Conservation (phyloP, 805 yeast species). For the Tetrapisispora phaffii region DNA sequence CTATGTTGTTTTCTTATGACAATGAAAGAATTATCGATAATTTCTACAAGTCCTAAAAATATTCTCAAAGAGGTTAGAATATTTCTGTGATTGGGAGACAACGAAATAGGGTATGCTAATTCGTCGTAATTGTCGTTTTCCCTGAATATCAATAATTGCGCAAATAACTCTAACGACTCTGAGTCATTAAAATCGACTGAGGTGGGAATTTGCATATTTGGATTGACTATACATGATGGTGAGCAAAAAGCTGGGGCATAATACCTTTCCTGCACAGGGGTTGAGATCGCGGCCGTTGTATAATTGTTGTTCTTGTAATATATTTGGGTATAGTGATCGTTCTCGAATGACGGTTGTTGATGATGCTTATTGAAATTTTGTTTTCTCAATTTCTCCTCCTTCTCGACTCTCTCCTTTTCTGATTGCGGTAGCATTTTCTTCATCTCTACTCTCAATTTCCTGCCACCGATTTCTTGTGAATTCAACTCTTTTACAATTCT, state of each 20-base stretch:
- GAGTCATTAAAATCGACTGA: slow-evolving; percentile 81
- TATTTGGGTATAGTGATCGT: background rate
- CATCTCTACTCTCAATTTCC: slow-evolving; percentile 90
- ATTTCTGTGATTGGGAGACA: slow-evolving; percentile 53
- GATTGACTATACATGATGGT: slow-evolving; percentile 13
- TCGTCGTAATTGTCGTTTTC: slow-evolving; percentile 56
- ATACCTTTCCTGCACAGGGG: slow-evolving; percentile 44
- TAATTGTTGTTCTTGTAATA: background rate
- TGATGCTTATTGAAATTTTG: background rate
- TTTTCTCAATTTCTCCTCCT: slow-evolving; percentile 88
- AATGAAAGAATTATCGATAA: slow-evolving; percentile 55
- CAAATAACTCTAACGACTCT: slow-evolving; percentile 75
- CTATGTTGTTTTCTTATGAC: slow-evolving; percentile 39
- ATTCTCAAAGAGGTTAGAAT: slow-evolving; percentile 53
- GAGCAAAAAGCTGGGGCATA: slow-evolving; percentile 46
- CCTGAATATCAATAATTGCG: slow-evolving; percentile 72
- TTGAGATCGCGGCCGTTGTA: background rate
- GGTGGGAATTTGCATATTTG: slow-evolving; percentile 44
- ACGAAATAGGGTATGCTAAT: slow-evolving; percentile 56
- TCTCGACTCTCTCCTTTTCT: slow-evolving; percentile 89
- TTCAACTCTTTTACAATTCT: slow-evolving; percentile 76
- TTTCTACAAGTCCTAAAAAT: slow-evolving; percentile 58
- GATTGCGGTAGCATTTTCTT: slow-evolving; percentile 91
- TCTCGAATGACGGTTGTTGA: slow-evolving; percentile 17
- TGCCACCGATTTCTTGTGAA: slow-evolving; percentile 91